These are phyloP conservation scores for Malania oleifera DNA, from an alignment of 164 flowering plant species.

Conservation along the genomic window DNA sequence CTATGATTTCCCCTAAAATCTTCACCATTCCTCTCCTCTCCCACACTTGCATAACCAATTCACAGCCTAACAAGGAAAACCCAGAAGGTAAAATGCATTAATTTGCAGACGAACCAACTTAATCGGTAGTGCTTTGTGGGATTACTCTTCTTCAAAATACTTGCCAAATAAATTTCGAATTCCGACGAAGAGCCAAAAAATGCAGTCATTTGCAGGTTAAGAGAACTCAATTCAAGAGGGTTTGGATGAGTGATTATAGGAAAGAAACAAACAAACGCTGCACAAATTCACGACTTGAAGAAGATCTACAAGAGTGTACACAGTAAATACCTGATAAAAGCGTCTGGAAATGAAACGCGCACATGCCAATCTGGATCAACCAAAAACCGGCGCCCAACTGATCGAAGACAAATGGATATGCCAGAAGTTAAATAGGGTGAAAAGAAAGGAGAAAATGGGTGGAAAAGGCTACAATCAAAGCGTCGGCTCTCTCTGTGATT, in stretches of 20 bases:
- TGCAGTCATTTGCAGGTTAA: neutral
- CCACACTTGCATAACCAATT: neutral
- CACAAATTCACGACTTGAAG: neutral
- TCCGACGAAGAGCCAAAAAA: neutral
- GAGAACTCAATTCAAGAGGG: neutral
- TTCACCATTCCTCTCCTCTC: neutral
- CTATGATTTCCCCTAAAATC: constrained; percentile 4
- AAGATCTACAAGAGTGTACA: constrained; percentile 11
- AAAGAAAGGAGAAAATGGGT: neutral
- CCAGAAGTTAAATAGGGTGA: neutral
- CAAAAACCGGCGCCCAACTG: constrained; percentile 6
- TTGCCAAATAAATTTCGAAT: neutral
- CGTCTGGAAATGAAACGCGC: constrained; percentile 12
- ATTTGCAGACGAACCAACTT: neutral
- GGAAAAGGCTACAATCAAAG: too few relatives aligned
- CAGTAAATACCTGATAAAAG: constrained; percentile 16
- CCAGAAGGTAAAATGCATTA: neutral
- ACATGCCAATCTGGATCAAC: constrained; percentile 20
- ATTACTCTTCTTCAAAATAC: neutral
- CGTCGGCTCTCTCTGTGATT: too few relatives aligned
- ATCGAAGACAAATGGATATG: constrained; percentile 8
- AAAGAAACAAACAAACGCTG: neutral
- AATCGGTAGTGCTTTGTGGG: neutral
- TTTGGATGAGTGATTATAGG: neutral
- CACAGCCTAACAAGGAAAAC: constrained; percentile 7